phyloP scores from a whole-genome alignment of 225 moss, liverwort and hornwort species.

The Pleurozium schreberi region DNA sequence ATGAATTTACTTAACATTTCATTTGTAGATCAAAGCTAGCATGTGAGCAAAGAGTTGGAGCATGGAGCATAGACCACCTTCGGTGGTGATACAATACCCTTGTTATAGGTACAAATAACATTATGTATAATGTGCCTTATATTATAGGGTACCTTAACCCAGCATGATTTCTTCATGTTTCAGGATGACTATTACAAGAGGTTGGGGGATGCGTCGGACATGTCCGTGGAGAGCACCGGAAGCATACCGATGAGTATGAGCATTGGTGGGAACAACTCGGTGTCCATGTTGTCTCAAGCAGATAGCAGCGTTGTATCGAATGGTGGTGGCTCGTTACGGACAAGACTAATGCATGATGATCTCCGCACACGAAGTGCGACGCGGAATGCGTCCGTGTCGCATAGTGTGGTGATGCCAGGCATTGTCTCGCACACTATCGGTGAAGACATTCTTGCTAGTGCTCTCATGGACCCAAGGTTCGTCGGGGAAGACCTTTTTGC shows the following conservation, averaged over 20 bases:
- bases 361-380: slow-evolving; percentile 56
- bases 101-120: no score
- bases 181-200: slow-evolving; percentile 90
- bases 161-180: slow-evolving; percentile 78
- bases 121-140: no score
- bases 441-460: slow-evolving; percentile 76
- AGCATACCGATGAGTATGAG: slow-evolving; percentile 80
- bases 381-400: slow-evolving; percentile 50
- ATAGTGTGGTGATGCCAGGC: slow-evolving; percentile 66
- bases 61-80: no score
- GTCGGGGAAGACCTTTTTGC: neutral
- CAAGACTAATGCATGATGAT: slow-evolving; percentile 82
- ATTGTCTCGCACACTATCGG: slow-evolving; percentile 55
- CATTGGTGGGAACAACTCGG: slow-evolving; percentile 71
- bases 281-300: slow-evolving; percentile 66
- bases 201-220: slow-evolving; percentile 78
- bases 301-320: slow-evolving; percentile 97
- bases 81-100: no score
- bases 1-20: neutral
- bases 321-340: slow-evolving; percentile 54
- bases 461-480: slow-evolving; percentile 78
- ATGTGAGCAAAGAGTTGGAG: no score
- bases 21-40: neutral
- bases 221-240: slow-evolving; percentile 90
- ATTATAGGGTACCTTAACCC: neutral